Evolutionary conservation across 2,329 filamentous ascomycete genomes (phyloP).

Genomic region (Capronia coronata): DNA sequence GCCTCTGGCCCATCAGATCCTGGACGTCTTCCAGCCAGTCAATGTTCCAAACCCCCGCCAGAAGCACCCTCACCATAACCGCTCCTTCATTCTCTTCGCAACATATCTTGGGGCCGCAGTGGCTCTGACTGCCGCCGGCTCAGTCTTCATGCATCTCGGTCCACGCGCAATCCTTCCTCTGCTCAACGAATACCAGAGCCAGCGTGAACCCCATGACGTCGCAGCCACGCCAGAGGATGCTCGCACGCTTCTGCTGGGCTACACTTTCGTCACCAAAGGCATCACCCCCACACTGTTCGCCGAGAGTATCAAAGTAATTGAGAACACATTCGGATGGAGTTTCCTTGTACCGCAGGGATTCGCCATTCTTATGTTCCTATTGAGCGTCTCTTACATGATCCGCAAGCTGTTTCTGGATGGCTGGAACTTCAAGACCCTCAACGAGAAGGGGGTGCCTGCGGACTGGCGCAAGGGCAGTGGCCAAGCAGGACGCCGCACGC

Average conservation of each 20-base stretch:
- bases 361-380: neutral
- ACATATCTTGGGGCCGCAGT: conserved; percentile 16
- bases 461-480: conserved; percentile 1
- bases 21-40: conserved; percentile 15
- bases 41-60: conserved; percentile 1
- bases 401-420: conserved; percentile 4
- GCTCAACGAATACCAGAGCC: neutral
- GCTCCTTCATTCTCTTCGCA: conserved; percentile 17
- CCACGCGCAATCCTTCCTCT: conserved; percentile 3
- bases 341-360: conserved; percentile 1
- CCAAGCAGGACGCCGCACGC: neutral
- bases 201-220: neutral
- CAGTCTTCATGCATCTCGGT: conserved; percentile 20
- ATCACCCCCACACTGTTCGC: conserved; percentile 5
- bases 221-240: conserved; percentile 11
- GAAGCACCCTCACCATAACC: conserved; percentile 19
- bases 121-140: conserved; percentile 11
- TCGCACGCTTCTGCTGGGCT: conserved; percentile 15
- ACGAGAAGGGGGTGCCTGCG: neutral
- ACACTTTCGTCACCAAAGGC: conserved; percentile 13
- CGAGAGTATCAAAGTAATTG: conserved; percentile 6
- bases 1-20: conserved; percentile 16
- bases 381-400: conserved; percentile 5
- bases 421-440: neutral
- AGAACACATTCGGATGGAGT: conserved; percentile 10